These are phyloP conservation scores for Simmondsia chinensis DNA, from an alignment of 148 eudicot genomes.

Conservation along the genomic window DNA sequence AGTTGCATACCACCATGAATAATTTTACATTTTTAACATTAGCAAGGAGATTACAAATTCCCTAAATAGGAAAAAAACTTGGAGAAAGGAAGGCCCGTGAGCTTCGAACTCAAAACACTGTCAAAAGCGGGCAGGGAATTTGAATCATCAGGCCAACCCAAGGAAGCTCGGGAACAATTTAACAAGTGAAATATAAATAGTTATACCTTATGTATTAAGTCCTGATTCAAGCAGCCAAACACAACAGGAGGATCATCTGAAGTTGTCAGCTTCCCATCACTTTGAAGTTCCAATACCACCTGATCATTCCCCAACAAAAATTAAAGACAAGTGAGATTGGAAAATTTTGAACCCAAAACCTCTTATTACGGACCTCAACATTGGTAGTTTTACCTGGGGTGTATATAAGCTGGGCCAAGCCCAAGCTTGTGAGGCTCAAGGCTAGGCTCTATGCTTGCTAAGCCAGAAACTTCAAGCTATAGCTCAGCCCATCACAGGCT, in stretches of 20 bases:
- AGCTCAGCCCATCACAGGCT: no score
- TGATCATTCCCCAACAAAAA: constrained; percentile 10
- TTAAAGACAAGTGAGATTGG: background rate
- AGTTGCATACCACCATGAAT: no score
- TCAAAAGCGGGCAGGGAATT: no score
- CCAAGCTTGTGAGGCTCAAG: no score
- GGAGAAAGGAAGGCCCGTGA: background rate
- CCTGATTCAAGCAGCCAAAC: constrained; percentile 62
- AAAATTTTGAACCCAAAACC: no score
- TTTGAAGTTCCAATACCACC: constrained; percentile 81
- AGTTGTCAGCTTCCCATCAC: constrained; percentile 62
- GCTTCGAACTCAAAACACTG: no score
- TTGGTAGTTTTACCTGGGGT: background rate
- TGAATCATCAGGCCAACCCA: no score
- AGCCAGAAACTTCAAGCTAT: no score
- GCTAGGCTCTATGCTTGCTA: no score
- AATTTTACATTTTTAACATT: no score
- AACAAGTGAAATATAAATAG: background rate
- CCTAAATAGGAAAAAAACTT: background rate
- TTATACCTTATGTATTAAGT: constrained; percentile 61
- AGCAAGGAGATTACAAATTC: background rate
- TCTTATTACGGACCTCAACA: no score
- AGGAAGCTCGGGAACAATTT: background rate
- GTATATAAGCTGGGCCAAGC: no score
- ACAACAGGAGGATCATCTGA: constrained; percentile 89